Conservation (phyloP, 164 flowering plant genomes). For the Tetracentron sinense region DNA sequence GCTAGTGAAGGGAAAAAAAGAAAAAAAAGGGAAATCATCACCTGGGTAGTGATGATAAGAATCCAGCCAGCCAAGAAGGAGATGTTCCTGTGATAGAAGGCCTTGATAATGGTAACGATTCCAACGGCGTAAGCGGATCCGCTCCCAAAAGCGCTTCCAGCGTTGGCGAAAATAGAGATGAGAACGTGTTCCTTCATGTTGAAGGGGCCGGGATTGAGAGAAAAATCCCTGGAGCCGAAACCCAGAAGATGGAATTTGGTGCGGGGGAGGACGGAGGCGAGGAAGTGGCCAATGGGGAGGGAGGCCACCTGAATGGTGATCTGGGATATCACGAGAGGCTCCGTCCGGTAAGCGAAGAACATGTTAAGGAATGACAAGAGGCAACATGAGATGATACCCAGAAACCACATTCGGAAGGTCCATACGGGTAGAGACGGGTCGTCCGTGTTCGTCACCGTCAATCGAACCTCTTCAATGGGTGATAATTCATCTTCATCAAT, state of each 20-base stretch:
- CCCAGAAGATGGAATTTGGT: slow-evolving; percentile 38
- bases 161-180: slow-evolving; percentile 35
- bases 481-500: slow-evolving; percentile 52
- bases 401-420: slow-evolving; percentile 62
- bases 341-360: slow-evolving; percentile 48
- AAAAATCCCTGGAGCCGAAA: slow-evolving; percentile 29
- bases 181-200: slow-evolving; percentile 6
- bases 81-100: slow-evolving; percentile 47
- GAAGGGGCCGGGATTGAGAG: slow-evolving; percentile 68
- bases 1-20: too few relatives aligned
- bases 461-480: slow-evolving; percentile 78
- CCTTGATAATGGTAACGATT: slow-evolving; percentile 54
- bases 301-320: slow-evolving; percentile 50
- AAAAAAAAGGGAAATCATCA: background rate
- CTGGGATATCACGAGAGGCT: slow-evolving; percentile 52
- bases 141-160: slow-evolving; percentile 51
- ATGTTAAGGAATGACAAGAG: slow-evolving; percentile 54
- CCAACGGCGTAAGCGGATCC: slow-evolving; percentile 62
- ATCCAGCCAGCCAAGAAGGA: slow-evolving; percentile 44
- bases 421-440: slow-evolving; percentile 69
- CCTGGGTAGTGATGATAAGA: slow-evolving; percentile 25
- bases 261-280: slow-evolving; percentile 42
- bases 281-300: slow-evolving; percentile 50
- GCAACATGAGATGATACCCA: slow-evolving; percentile 46
- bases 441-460: too few relatives aligned